A percentile compares a stretch with the other conserved stretches of the same genome.
Conservation (phyloP, 1,139 yeast genomes). For the Debaryomyces singareniensis region DNA sequence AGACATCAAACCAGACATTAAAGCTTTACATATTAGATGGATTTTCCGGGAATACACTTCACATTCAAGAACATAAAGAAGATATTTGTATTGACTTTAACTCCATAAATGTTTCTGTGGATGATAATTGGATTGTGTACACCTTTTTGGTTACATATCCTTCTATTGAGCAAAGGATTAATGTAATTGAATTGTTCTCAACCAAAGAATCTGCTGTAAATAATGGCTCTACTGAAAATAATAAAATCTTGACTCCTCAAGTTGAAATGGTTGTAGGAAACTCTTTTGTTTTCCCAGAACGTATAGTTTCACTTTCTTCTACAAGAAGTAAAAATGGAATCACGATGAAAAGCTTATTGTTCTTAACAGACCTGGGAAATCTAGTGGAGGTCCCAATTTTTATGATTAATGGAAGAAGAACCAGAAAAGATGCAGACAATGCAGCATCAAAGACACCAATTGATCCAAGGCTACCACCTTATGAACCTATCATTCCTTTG, state of each 20-base stretch:
- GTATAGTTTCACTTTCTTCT: slow-evolving; percentile 44
- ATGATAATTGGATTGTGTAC: slow-evolving; percentile 82
- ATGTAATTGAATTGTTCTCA: slow-evolving; percentile 76
- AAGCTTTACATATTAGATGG: slow-evolving; percentile 57
- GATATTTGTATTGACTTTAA: slow-evolving; percentile 27
- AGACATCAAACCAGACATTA: slow-evolving; percentile 22
- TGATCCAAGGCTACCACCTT: slow-evolving; percentile 59
- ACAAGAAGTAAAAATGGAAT: slow-evolving; percentile 71
- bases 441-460: slow-evolving; percentile 42
- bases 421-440: slow-evolving; percentile 36
- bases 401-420: slow-evolving; percentile 55
- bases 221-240: slow-evolving; percentile 20
- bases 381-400: slow-evolving; percentile 68
- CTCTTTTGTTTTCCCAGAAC: slow-evolving; percentile 58
- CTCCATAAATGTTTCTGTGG: slow-evolving; percentile 51
- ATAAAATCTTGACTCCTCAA: slow-evolving; percentile 6
- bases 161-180: slow-evolving; percentile 50
- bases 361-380: slow-evolving; percentile 55
- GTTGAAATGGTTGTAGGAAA: slow-evolving; percentile 31
- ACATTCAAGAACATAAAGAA: slow-evolving; percentile 39
- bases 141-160: slow-evolving; percentile 53
- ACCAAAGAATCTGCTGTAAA: slow-evolving; percentile 37
- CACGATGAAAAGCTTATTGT: slow-evolving; percentile 61
- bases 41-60: slow-evolving; percentile 59
- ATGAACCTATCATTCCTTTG: slow-evolving; percentile 55